Evolutionary conservation across 352 stramenopile species (phyloP).

Genomic region (Pseudoperonospora humuli): DNA sequence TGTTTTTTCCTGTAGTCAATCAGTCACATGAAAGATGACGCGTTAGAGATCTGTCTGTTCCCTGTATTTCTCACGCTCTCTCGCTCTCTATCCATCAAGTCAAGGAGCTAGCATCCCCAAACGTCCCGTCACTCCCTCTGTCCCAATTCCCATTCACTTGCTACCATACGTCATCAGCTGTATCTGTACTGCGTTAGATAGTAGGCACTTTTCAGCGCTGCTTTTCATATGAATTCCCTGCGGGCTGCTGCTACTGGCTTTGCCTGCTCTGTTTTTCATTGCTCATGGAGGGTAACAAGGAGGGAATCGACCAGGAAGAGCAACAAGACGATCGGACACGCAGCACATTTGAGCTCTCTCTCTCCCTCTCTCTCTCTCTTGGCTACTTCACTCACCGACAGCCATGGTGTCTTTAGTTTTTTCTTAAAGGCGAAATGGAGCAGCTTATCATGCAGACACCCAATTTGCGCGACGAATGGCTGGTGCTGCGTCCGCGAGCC

Average conservation of each 20-base stretch:
- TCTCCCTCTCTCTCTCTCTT: too few relatives aligned
- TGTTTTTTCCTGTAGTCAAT: slow-evolving; percentile 76
- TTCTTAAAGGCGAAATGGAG: slow-evolving; percentile 87
- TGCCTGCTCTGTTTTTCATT: slow-evolving; percentile 14
- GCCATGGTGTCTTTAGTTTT: slow-evolving; percentile 84
- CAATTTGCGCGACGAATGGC: slow-evolving; percentile 37
- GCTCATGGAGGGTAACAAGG: not conserved
- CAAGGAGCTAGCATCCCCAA: not conserved
- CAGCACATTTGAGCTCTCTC: slow-evolving; percentile 5
- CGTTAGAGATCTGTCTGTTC: slow-evolving; percentile 16
- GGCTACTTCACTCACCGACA: slow-evolving; percentile 54
- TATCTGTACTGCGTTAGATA: not conserved
- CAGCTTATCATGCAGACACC: slow-evolving; percentile 10
- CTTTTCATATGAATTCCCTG: slow-evolving; percentile 8
- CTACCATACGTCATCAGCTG: not conserved
- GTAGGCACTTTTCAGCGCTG: slow-evolving; percentile 7
- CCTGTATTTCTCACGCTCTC: not conserved
- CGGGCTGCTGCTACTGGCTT: slow-evolving; percentile 17
- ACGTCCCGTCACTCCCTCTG: not conserved
- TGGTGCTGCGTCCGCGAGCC: slow-evolving; percentile 39
- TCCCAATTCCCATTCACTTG: not conserved
- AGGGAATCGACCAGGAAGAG: not conserved
- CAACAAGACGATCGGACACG: slow-evolving; percentile 6
- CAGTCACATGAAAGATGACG: slow-evolving; percentile 8
- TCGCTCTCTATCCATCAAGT: not conserved